Evolutionary conservation across 2,329 filamentous ascomycete species (phyloP).

Genomic region (Aspergillus versicolor): DNA sequence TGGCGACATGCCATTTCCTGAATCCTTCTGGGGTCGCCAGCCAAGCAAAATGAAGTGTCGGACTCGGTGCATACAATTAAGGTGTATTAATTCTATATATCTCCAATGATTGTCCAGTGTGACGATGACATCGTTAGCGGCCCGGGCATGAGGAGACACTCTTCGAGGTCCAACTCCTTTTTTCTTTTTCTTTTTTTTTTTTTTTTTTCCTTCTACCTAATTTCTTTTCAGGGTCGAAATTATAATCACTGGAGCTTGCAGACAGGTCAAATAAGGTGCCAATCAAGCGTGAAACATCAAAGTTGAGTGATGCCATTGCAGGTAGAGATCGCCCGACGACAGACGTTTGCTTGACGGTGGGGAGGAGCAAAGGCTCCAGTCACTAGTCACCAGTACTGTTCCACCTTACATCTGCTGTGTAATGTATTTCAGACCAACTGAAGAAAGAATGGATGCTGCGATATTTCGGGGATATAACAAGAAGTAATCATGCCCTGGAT

Average conservation of each 20-base stretch:
- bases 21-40: background rate
- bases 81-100: background rate
- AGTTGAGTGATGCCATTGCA: constrained; percentile 19
- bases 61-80: background rate
- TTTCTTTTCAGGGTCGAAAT: background rate
- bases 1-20: background rate
- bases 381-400: background rate
- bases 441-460: background rate
- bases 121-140: constrained; percentile 26
- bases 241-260: background rate
- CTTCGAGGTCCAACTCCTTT: constrained; percentile 2
- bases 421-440: background rate
- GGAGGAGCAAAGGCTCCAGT: background rate
- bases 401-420: constrained; percentile 2
- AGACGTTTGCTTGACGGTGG: background rate
- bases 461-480: background rate
- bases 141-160: constrained; percentile 17
- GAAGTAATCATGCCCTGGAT: background rate
- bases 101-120: background rate
- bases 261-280: background rate
- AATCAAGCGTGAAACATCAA: constrained; percentile 10
- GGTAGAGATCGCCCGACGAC: constrained; percentile 25
- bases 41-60: background rate
- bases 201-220: constrained; percentile 11
- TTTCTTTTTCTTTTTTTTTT: constrained; percentile 18